Percentiles rank a stretch among this genome's conserved stretches.
Evolutionary conservation across 2,329 filamentous ascomycete genomes (phyloP).

Genomic region (Beauveria pseudobassiana): DNA sequence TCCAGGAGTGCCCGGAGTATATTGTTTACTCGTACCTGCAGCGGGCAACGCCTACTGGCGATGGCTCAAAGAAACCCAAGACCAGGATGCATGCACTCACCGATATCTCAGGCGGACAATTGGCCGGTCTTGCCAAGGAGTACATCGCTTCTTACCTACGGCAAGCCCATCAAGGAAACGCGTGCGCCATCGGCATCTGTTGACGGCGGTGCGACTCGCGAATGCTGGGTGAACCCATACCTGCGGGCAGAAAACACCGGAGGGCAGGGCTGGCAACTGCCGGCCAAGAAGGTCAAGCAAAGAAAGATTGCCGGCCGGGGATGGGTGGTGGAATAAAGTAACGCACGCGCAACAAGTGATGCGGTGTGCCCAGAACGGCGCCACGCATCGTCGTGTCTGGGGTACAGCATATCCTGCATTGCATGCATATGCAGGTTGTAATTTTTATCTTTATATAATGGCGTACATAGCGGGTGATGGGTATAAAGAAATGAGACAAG

Average conservation of each 20-base stretch:
- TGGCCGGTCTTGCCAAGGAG: slow-evolving; percentile 74
- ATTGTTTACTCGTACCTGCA: slow-evolving; percentile 85
- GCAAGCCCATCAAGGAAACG: slow-evolving; percentile 86
- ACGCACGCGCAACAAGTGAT: background rate
- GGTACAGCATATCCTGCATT: background rate
- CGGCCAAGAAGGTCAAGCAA: slow-evolving; percentile 78
- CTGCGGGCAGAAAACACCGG: slow-evolving; percentile 61
- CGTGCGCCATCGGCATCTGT: slow-evolving; percentile 31
- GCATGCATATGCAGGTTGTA: background rate
- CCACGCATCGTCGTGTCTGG: background rate
- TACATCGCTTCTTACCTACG: slow-evolving; percentile 75
- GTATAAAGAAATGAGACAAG: background rate
- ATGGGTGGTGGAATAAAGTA: slow-evolving; percentile 59
- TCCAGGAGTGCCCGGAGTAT: slow-evolving; percentile 74
- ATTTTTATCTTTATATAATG: background rate
- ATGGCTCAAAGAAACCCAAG: slow-evolving; percentile 52
- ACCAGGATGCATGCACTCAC: slow-evolving; percentile 86
- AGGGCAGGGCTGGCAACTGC: slow-evolving; percentile 74
- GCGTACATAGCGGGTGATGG: background rate
- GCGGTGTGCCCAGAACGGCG: background rate
- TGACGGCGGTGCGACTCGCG: slow-evolving; percentile 42
- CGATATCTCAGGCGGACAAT: slow-evolving; percentile 65
- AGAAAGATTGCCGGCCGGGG: slow-evolving; percentile 62
- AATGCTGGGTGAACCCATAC: slow-evolving; percentile 78
- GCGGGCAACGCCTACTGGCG: slow-evolving; percentile 47